Percentiles rank a stretch among this genome's conserved stretches.
Evolutionary conservation across 345 rosid species (phyloP).

Genomic region (Pugionium dolabratum): DNA sequence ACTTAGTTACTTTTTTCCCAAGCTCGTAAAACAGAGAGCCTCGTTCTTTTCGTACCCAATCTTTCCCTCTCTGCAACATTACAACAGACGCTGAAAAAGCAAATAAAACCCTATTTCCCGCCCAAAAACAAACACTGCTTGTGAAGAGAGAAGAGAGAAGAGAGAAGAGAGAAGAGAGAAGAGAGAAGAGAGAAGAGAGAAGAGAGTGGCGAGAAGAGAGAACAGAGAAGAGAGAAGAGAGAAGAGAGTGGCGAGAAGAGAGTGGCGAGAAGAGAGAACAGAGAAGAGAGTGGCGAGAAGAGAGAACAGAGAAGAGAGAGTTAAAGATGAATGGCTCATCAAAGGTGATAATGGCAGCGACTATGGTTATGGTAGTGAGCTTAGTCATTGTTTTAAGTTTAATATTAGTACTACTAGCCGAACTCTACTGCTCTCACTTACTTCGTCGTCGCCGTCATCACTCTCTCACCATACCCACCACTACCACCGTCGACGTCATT

Average conservation of each 20-base stretch:
- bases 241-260: no score
- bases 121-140: slow-evolving; percentile 30
- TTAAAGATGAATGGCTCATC: slow-evolving; percentile 67
- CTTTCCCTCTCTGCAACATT: slow-evolving; percentile 16
- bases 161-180: no score
- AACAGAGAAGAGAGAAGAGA: no score
- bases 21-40: slow-evolving; percentile 40
- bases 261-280: no score
- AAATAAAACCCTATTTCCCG: slow-evolving; percentile 19
- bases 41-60: slow-evolving; percentile 41
- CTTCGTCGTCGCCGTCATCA: slow-evolving; percentile 50
- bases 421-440: slow-evolving; percentile 56
- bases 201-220: not conserved
- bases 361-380: slow-evolving; percentile 73
- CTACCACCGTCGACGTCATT: slow-evolving; percentile 26
- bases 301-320: no score
- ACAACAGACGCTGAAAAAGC: slow-evolving; percentile 22
- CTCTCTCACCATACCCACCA: slow-evolving; percentile 34
- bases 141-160: no score
- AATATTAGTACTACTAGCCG: slow-evolving; percentile 53
- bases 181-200: no score
- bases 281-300: no score
- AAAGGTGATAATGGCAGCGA: slow-evolving; percentile 84
- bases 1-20: no score
- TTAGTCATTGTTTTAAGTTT: slow-evolving; percentile 72